Base-by-base conservation (phyloP, 2,329 filamentous ascomycete genomes). In the Aschersonia sp. region DNA sequence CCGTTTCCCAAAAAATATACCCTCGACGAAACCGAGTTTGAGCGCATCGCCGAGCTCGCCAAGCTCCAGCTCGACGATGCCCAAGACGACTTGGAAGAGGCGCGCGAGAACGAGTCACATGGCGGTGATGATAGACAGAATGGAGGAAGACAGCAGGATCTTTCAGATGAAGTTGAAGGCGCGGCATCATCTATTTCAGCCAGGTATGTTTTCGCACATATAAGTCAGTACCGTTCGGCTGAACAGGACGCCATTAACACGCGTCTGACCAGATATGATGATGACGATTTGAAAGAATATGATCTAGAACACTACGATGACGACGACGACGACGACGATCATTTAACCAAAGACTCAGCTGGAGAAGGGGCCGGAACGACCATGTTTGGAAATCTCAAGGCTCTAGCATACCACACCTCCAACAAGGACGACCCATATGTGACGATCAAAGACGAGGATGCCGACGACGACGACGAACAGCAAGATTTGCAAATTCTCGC, bases 341-440 rank as follows among this genome's bases (percentile, higher is more conserved):
- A 38, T 38, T 7, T 7, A n/a, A 3, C 40, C 6, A n/a, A 62
- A 31, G 54, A 56, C 32, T 51, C 71, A 28, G 72, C 71, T 29
- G 66, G 67, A 20, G 80, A 77, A 45, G 82, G 87, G 59, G 35
- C 35, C 35, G 77, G 82, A 47, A 83, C 92, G 75, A 84, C 82
- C 58, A 95, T 96, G 78, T 97, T 98, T 62, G 89, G 89, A 60
- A 96, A 96, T 61, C 79, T 94, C 61, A 94, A 92, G 66, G 89
- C 87, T 31, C 73, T 98, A 30, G 85, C 89, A 10, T 98, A 96
- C 68, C 89, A 98, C 70, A 82, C 89, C 55, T 88, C 87, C 52
- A 92, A 95, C 67, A 85, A 91, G 60, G 87, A 95, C 47, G 92
- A 98, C 60, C 92, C 92, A 1, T 98, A 98, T 67, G 92, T 98